Conservation (phyloP, 2,329 filamentous ascomycete species). For the Cercospora beticola region DNA sequence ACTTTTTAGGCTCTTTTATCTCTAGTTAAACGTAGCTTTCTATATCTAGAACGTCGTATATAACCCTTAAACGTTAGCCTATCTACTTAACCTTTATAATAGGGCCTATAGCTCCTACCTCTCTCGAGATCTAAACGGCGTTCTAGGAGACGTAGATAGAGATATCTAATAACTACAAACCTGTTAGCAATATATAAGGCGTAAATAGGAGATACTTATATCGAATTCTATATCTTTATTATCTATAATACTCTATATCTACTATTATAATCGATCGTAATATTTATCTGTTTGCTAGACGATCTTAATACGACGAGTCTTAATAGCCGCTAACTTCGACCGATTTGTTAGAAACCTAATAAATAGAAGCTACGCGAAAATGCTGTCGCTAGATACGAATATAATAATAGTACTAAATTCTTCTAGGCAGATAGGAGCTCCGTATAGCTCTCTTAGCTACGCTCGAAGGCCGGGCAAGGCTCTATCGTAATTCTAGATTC, state of each 20-base stretch:
- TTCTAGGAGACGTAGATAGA: not conserved
- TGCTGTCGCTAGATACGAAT: slow-evolving; percentile 3
- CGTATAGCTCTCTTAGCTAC: not conserved
- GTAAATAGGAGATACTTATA: not conserved
- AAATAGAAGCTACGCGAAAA: slow-evolving; percentile 6
- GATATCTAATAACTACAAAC: slow-evolving; percentile 6
- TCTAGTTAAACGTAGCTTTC: slow-evolving; percentile 6
- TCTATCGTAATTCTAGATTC: not conserved
- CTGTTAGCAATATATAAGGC: not conserved
- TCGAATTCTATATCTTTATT: slow-evolving; percentile 1
- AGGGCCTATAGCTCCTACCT: not conserved
- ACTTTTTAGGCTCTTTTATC: not conserved
- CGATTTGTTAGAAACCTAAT: not conserved
- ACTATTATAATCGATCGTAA: not conserved
- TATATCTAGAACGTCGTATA: not conserved
- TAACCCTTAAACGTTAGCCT: not conserved
- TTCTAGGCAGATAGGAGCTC: not conserved
- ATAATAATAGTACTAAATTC: slow-evolving; percentile 2
- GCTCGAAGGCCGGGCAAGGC: not conserved
- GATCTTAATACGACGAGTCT: not conserved
- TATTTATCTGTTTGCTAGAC: slow-evolving; percentile 6
- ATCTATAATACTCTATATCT: slow-evolving; percentile 5
- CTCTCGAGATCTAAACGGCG: not conserved
- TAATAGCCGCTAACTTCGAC: not conserved
- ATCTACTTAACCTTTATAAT: not conserved